phyloP scores from a whole-genome alignment of 192 early-diverging fungal genomes.

The Coemansia sp. region DNA sequence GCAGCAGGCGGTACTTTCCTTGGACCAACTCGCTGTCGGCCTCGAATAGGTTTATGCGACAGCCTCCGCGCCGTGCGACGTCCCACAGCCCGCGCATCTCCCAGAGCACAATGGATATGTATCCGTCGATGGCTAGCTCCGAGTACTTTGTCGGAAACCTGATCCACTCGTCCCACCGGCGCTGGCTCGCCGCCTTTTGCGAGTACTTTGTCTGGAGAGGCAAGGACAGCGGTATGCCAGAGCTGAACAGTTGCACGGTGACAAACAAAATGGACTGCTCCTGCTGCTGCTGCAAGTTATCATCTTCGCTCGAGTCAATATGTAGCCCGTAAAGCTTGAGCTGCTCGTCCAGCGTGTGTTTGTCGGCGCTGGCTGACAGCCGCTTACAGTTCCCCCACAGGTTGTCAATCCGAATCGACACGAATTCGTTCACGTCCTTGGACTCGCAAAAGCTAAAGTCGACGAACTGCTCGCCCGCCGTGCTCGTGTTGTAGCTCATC shows the following conservation, averaged over 20 bases:
- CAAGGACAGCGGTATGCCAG: slow-evolving; percentile 40
- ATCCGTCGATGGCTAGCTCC: slow-evolving; percentile 76
- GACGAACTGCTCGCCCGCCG: slow-evolving; percentile 41
- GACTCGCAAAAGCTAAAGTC: slow-evolving; percentile 58
- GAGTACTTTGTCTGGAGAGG: slow-evolving; percentile 53
- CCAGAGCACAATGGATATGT: slow-evolving; percentile 80
- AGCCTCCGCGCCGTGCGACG: slow-evolving; percentile 73
- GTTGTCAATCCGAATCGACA: slow-evolving; percentile 45
- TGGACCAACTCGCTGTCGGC: slow-evolving; percentile 83
- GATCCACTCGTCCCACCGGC: slow-evolving; percentile 92
- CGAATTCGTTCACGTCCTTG: slow-evolving; percentile 49
- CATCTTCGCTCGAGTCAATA: slow-evolving; percentile 1
- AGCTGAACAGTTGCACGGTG: slow-evolving; percentile 50
- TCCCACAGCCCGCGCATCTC: slow-evolving; percentile 76
- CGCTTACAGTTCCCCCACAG: slow-evolving; percentile 44
- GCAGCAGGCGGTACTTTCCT: slow-evolving; percentile 76
- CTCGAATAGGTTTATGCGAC: slow-evolving; percentile 82
- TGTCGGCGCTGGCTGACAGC: not conserved
- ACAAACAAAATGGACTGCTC: slow-evolving; percentile 28
- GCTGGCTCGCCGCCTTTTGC: slow-evolving; percentile 6
- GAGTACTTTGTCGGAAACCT: slow-evolving; percentile 84
- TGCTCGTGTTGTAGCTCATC: slow-evolving; percentile 42
- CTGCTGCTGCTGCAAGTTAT: not conserved
- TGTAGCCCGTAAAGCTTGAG: slow-evolving; percentile 19
- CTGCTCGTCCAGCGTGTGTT: slow-evolving; percentile 27